Conservation (phyloP, 116 monocot genomes). For the Iris pallida region DNA sequence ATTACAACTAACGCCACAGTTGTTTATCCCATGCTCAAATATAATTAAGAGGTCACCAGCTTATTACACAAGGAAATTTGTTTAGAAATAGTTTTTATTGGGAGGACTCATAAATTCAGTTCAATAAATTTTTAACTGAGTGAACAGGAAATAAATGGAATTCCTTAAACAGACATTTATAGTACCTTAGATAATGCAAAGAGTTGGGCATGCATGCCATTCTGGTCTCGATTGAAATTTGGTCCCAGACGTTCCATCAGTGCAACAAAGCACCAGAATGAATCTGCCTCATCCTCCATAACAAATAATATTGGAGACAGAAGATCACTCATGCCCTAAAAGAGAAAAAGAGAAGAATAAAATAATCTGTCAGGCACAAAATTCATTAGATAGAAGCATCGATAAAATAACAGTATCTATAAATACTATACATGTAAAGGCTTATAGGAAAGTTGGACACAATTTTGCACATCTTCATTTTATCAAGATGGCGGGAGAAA, state of each 20-base stretch:
- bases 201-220: constrained; percentile 94
- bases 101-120: background rate
- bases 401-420: background rate
- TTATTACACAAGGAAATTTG: background rate
- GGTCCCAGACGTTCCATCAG: constrained; percentile 94
- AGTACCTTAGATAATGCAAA: constrained; percentile 89
- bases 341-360: background rate
- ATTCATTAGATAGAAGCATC: background rate
- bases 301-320: constrained; percentile 87
- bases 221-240: constrained; percentile 98
- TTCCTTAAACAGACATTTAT: background rate
- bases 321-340: constrained; percentile 97
- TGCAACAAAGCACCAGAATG: constrained; percentile 97
- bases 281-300: constrained; percentile 82
- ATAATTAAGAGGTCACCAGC: background rate
- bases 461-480: background rate
- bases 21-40: background rate
- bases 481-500: background rate
- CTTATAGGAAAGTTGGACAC: too few species aligned
- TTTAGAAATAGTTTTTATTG: background rate
- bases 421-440: background rate
- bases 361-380: background rate
- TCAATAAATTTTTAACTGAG: background rate
- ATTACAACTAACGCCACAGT: background rate
- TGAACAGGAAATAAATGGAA: background rate